Evolutionary conservation across 2,329 filamentous ascomycete genomes (phyloP).

Genomic region (Trichoderma asperellum): DNA sequence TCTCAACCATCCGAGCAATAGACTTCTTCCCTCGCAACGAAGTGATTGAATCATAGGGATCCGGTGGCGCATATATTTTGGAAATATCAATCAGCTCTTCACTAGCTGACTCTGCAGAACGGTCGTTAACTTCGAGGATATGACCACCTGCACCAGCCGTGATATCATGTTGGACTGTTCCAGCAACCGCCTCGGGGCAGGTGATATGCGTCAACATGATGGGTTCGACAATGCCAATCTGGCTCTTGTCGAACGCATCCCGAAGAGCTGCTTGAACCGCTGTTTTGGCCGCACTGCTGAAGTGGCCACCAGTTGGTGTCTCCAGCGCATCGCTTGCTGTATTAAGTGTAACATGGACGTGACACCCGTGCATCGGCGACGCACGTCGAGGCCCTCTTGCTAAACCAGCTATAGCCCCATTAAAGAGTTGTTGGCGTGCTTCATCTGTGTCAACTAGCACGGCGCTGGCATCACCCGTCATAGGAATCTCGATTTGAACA

Average conservation of each 20-base stretch:
- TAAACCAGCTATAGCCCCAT: conserved; percentile 81
- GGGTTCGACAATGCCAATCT: conserved; percentile 80
- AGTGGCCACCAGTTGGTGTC: conserved; percentile 68
- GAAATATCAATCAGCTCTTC: conserved; percentile 64
- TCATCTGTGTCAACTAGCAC: conserved; percentile 55
- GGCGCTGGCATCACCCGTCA: conserved; percentile 51
- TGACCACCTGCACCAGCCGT: conserved; percentile 72
- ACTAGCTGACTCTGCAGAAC: conserved; percentile 46
- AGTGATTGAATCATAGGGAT: conserved; percentile 71
- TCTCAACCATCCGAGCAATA: conserved; percentile 59
- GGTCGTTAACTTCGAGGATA: conserved; percentile 70
- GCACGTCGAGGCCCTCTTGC: conserved; percentile 80
- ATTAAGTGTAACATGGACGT: conserved; percentile 72
- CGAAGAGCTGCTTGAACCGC: conserved; percentile 73
- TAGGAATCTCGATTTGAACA: conserved; percentile 59
- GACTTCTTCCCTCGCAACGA: conserved; percentile 59
- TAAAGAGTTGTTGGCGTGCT: conserved; percentile 66
- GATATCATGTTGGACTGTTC: conserved; percentile 81
- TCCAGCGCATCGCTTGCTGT: conserved; percentile 56
- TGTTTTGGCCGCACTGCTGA: conserved; percentile 63
- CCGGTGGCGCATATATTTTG: conserved; percentile 83
- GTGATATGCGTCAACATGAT: conserved; percentile 89
- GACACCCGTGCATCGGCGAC: conserved; percentile 78
- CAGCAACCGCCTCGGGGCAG: conserved; percentile 80
- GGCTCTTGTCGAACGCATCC: conserved; percentile 57